Base-by-base conservation (phyloP, 768 basidiomycete species). In the Rhizopogon salebrosus region DNA sequence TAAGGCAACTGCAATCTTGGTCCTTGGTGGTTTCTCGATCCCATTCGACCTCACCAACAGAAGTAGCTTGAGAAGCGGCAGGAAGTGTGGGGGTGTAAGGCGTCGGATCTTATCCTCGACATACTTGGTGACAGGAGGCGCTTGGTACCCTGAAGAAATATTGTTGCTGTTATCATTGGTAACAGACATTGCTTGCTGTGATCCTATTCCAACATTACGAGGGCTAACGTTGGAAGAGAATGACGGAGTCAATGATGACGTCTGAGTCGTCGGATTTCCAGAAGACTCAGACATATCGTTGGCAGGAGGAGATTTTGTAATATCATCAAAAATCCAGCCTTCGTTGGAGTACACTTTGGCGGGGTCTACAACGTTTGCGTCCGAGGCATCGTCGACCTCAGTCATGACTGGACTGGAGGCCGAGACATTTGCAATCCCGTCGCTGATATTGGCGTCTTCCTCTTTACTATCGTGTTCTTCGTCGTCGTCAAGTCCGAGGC, bases 1-100 rank as follows among this genome's bases (percentile, higher is more conserved):
- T 2, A 82, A 62, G 13, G 69, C 66, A 13, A 58, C 0, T 4
- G 72, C 75, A 18, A 82, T 53, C 1, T 7, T 54, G 14, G 76
- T 73, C n/a, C 78, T 75, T 4, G 68, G 62, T 11, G 77, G 70
- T 16, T 59, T 68, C 24, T 36, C 0, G 24, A 62, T 52, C 4
- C 76, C 76, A 5, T 64, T 67, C 14, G 56, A 54, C 29, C 59
- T 63, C 22, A 56, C 60, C 31, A 53, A 57, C 16, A 67, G 48
- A 29, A 69, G 49, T 50, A 49, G 40, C 11, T 58, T 36, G 26
- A 69, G 57, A 48, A 69, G 60, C 24, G 69, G 57, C 31, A 56
- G 55, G 55, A 78, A 78, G 42, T 53, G 54, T 18, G 53, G 18
- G 49, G 67, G 64, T 20, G 60, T 41, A 45, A 52, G 51, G n/a